Base-by-base conservation (phyloP, 2,329 filamentous ascomycete species). In the Moelleriella libera region DNA sequence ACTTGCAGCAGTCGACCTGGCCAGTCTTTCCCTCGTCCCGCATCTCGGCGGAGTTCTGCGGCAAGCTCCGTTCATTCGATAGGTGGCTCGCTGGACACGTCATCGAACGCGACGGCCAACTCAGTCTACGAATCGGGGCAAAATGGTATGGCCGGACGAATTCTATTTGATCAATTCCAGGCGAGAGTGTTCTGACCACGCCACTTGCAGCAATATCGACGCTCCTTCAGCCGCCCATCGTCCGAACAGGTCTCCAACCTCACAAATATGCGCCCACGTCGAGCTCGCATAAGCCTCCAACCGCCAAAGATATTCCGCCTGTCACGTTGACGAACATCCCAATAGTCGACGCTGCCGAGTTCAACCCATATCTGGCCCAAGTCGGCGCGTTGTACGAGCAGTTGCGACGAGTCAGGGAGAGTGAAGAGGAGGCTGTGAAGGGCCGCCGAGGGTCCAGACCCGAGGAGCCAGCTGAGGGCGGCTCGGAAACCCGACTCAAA, bases 371-470 rank as follows among this genome's bases (percentile, higher is more conserved):
- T 59, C 69, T 97, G 6, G 74, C 80, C 4, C 86, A 95, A 62
- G 84, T 97, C 37, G 88, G 88, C 14, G 80, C 83, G 2, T 66
- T 97, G 3, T 95, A 95, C 62, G 89, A 96, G 61, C 87, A 88
- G 48, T 80, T 97, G 51, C 84, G 88, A 55, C 80, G 88, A 49
- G 80, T 87, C 30, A 89, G 90, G 58, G 83, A 89, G 52, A 82
- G 78, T 48, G 76, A 84, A 1, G 85, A 87, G 6, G 82, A 85
- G 21, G 73, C 68, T 41, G 57, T 59, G 57, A 74, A 65, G 55
- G 52, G 54, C 54, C 64, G 67, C 10, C 66, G 68, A 28, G 59
- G 55, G 43, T 61, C 60, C 44, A 69, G 63, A 51, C 59, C 62
- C 43, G 72, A 75, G 9, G 72, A 76, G 3, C 54, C 62, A 29